A percentile compares a stretch with the other conserved stretches of the same genome.
These are phyloP conservation scores for Annulohypoxylon stygium DNA, from an alignment of 495 filamentous ascomycete species.

Conservation along the genomic window DNA sequence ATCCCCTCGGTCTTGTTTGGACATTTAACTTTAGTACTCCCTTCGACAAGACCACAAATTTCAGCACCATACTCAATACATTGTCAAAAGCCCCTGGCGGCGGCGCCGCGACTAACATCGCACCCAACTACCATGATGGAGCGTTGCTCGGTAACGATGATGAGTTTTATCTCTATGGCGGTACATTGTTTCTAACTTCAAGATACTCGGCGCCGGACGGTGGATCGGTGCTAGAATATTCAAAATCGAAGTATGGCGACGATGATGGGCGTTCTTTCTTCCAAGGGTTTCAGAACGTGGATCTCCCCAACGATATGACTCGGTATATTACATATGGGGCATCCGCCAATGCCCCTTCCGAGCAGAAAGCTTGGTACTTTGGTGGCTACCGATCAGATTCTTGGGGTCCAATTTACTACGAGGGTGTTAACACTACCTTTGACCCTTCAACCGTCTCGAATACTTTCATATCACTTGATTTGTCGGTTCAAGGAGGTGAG, in stretches of 20 bases:
- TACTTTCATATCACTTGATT: slow-evolving; percentile 72
- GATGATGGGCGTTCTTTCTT: slow-evolving; percentile 53
- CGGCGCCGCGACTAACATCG: slow-evolving; percentile 66
- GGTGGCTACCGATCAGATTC: slow-evolving; percentile 67
- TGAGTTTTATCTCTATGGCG: slow-evolving; percentile 69
- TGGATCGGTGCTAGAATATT: slow-evolving; percentile 62
- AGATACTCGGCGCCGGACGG: slow-evolving; percentile 49
- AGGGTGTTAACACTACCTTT: slow-evolving; percentile 47
- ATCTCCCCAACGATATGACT: slow-evolving; percentile 63
- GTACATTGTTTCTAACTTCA: slow-evolving; percentile 48
- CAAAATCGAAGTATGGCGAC: slow-evolving; percentile 64
- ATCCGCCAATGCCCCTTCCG: slow-evolving; percentile 73
- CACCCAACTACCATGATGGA: slow-evolving; percentile 71
- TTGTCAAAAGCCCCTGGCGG: slow-evolving; percentile 59
- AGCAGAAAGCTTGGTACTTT: slow-evolving; percentile 81
- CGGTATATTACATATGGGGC: slow-evolving; percentile 75
- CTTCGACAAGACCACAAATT: slow-evolving; percentile 67
- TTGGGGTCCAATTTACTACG: slow-evolving; percentile 61
- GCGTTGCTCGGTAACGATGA: slow-evolving; percentile 75
- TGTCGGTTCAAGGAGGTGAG: slow-evolving; percentile 62
- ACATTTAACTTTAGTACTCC: slow-evolving; percentile 70
- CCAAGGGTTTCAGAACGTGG: slow-evolving; percentile 54
- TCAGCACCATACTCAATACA: slow-evolving; percentile 63
- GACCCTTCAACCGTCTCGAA: slow-evolving; percentile 57
- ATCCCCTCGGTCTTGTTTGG: slow-evolving; percentile 63